These are phyloP conservation scores for Panicum virgatum DNA, from an alignment of 202 grass and related monocot species.

Conservation along the genomic window DNA sequence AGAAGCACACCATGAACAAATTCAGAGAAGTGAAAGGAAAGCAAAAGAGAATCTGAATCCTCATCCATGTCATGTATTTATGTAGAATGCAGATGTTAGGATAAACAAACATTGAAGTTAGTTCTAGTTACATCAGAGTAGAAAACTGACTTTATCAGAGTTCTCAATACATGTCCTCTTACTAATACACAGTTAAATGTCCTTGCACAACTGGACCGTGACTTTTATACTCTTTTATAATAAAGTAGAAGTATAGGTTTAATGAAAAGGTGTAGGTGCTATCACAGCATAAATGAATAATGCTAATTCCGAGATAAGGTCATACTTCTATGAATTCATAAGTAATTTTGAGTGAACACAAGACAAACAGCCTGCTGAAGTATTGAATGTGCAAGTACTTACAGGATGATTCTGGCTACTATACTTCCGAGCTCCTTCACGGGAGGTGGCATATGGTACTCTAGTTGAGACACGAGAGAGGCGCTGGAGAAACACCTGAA, in stretches of 20 bases:
- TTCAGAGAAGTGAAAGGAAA: neutral
- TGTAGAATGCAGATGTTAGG: neutral
- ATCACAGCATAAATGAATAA: neutral
- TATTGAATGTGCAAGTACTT: slow-evolving; percentile 36
- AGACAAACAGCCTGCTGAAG: neutral
- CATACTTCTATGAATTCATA: slow-evolving; percentile 5
- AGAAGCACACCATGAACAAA: neutral
- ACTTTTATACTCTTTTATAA: neutral
- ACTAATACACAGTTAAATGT: neutral
- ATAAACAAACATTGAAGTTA: neutral
- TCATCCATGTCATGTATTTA: neutral
- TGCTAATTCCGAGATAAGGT: neutral
- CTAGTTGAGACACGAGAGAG: slow-evolving; percentile 42
- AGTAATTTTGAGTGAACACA: slow-evolving; percentile 18
- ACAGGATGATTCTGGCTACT: slow-evolving; percentile 44
- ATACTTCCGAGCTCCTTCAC: slow-evolving; percentile 50
- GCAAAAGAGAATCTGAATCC: neutral
- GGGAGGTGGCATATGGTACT: slow-evolving; percentile 19
- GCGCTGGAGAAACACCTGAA: slow-evolving; percentile 50
- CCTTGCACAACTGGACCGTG: neutral
- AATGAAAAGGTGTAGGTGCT: neutral
- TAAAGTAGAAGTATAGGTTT: slow-evolving; percentile 17
- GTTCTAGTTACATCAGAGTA: neutral
- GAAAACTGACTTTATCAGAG: neutral
- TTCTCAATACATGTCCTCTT: neutral